These are phyloP conservation scores for Scytalidium lignicola DNA, from an alignment of 2,329 filamentous ascomycete genomes.

Conservation along the genomic window DNA sequence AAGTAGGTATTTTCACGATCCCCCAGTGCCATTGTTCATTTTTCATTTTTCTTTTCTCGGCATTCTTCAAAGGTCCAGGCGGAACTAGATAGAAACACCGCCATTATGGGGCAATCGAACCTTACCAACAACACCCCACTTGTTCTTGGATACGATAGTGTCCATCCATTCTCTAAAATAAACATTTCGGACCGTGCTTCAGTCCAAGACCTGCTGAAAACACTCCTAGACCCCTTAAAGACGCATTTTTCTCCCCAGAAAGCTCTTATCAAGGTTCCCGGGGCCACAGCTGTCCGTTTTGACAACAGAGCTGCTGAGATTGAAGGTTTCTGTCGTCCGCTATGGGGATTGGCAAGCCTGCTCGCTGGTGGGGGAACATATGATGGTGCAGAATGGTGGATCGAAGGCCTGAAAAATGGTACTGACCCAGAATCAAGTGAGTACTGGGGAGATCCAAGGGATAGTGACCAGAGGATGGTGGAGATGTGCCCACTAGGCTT, in stretches of 20 bases:
- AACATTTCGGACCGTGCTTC: constrained; percentile 45
- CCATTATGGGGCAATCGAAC: background rate
- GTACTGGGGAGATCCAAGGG: constrained; percentile 72
- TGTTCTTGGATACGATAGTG: constrained; percentile 43
- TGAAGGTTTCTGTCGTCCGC: constrained; percentile 52
- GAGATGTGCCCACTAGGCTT: constrained; percentile 79
- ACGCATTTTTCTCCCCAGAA: constrained; percentile 65
- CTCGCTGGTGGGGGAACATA: constrained; percentile 65
- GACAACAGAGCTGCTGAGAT: constrained; percentile 73
- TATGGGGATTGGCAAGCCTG: constrained; percentile 70
- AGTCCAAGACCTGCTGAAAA: constrained; percentile 55
- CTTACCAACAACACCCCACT: constrained; percentile 10
- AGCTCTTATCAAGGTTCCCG: constrained; percentile 61
- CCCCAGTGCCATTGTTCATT: too few species aligned
- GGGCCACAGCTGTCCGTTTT: constrained; percentile 69
- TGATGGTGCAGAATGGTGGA: constrained; percentile 58
- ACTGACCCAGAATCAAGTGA: constrained; percentile 65
- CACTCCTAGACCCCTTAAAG: constrained; percentile 65
- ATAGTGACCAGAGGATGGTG: constrained; percentile 79
- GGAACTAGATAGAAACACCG: background rate
- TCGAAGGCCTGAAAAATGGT: constrained; percentile 64
- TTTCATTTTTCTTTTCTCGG: background rate
- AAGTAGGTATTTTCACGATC: background rate
- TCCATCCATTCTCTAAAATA: constrained; percentile 52
- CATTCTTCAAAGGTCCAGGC: background rate